Evolutionary conservation across 768 basidiomycete genomes (phyloP).

Genomic region (Inosperma sp.): DNA sequence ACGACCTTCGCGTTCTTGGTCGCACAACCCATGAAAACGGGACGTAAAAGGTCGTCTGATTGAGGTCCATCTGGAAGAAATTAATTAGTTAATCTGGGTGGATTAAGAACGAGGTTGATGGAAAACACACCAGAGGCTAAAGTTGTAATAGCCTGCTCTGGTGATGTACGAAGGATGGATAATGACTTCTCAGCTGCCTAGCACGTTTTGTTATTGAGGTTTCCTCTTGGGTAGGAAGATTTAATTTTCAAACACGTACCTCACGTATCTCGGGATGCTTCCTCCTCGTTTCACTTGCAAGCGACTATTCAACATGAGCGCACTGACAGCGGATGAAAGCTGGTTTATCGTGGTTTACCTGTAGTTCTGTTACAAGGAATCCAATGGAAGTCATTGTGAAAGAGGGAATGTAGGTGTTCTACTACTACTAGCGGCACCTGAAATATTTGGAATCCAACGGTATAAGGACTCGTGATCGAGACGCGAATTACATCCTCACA

Average conservation of each 20-base stretch:
- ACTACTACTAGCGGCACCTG: neutral
- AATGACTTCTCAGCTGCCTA: slow-evolving; percentile 87
- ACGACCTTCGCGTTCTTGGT: slow-evolving; percentile 94
- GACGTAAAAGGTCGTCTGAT: slow-evolving; percentile 75
- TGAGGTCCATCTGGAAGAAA: slow-evolving; percentile 60
- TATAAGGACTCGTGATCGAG: neutral
- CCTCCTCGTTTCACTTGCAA: slow-evolving; percentile 83
- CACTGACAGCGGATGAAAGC: neutral
- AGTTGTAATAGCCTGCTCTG: slow-evolving; percentile 69
- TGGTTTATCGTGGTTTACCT: too few species aligned
- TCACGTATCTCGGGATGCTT: slow-evolving; percentile 93
- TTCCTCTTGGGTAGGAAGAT: neutral
- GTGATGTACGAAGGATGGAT: slow-evolving; percentile 72
- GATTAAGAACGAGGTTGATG: neutral
- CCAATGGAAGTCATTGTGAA: slow-evolving; percentile 55
- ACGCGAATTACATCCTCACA: too few species aligned
- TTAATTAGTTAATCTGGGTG: slow-evolving; percentile 2
- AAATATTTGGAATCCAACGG: neutral
- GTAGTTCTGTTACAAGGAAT: slow-evolving; percentile 70
- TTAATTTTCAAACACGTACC: slow-evolving; percentile 40
- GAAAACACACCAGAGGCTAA: slow-evolving; percentile 63
- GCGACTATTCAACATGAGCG: slow-evolving; percentile 44
- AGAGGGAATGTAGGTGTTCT: neutral
- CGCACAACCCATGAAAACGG: slow-evolving; percentile 90
- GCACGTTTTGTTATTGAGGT: neutral